Evolutionary conservation across 164 flowering plant genomes (phyloP), one percentile per base, ranked within the genome.

Genomic region (Stephania cephalantha): DNA sequence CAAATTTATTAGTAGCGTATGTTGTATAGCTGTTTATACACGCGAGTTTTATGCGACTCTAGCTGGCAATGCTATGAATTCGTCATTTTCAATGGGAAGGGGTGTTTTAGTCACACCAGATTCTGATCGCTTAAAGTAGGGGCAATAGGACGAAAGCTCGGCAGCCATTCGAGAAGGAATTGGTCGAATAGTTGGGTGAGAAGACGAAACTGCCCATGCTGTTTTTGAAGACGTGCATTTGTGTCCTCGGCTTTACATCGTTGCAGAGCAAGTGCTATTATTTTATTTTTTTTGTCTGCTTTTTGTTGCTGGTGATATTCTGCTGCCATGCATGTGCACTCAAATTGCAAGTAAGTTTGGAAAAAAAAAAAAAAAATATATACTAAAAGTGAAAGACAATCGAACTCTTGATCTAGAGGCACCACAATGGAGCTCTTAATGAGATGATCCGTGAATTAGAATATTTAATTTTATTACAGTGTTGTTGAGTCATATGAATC

Each of bases 1-100:
- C 25, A 25, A 25, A 25, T 25, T 25, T 25, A n/a, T 61, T 61
- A 61, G 66, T 20, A 22, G 3, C 7, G n/a, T 4, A 4, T 35
- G 42, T 35, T 35, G 4, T 35, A 35, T 61, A 61, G 66, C 66
- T n/a, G 66, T 61, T 61, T 61, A 61, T 17, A 20, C 20, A 69
- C 15, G 52, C 12, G 48, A 31, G 12, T 65, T 53, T 75, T 53
- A 20, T 53, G 72, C 20, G 31, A 69, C 42, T 20, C 72, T 75
- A 75, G 77, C 77, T 75, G 77, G 77, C 77, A 35, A 31, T 68
- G 77, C 31, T 48, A 35, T 46, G 45, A 74, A 65, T 74, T 74
- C 55, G 70, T 74, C 70, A 65, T 66, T 64, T 65, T 74, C 18
- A 12, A 69, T 13, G 71, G 17, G 3, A 1, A 67, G 31, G 42